Evolutionary conservation across 805 yeast species (phyloP).

Genomic region (Kodamaea lidongshanica): DNA sequence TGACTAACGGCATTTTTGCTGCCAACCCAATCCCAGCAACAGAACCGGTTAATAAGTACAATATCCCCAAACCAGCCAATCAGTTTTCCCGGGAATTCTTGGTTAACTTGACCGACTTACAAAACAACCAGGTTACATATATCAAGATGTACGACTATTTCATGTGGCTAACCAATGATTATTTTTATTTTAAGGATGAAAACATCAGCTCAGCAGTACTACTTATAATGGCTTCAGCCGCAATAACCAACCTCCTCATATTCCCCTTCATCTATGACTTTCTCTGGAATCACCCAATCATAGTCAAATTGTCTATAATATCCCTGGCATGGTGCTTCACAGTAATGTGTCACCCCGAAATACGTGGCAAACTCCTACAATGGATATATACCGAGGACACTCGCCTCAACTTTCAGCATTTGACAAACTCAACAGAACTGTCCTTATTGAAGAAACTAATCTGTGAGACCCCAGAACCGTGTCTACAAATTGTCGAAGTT

Average conservation of each 20-base stretch:
- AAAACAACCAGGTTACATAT: slow-evolving; percentile 69
- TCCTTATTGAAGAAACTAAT: slow-evolving; percentile 15
- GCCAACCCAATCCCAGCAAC: slow-evolving; percentile 38
- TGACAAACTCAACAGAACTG: slow-evolving; percentile 46
- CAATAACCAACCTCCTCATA: slow-evolving; percentile 17
- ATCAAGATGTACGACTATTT: slow-evolving; percentile 56
- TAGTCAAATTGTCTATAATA: slow-evolving; percentile 21
- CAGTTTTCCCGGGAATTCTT: slow-evolving; percentile 74
- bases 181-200: slow-evolving; percentile 62
- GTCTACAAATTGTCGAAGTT: slow-evolving; percentile 47
- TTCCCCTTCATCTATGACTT: slow-evolving; percentile 25
- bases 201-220: slow-evolving; percentile 49
- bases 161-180: slow-evolving; percentile 43
- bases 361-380: slow-evolving; percentile 42
- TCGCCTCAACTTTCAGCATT: slow-evolving; percentile 42
- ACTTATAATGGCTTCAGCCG: slow-evolving; percentile 28
- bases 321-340: slow-evolving; percentile 44
- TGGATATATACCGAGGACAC: slow-evolving; percentile 59
- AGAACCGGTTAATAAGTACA: slow-evolving; percentile 43
- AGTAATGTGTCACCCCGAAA: slow-evolving; percentile 46
- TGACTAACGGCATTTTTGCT: slow-evolving; percentile 6
- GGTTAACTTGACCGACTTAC: slow-evolving; percentile 75
- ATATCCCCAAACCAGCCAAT: slow-evolving; percentile 64
- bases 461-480: slow-evolving; percentile 6
- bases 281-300: slow-evolving; percentile 18